Conservation (phyloP, 2,329 filamentous ascomycete genomes). For the Epichloe brachyelytri region DNA sequence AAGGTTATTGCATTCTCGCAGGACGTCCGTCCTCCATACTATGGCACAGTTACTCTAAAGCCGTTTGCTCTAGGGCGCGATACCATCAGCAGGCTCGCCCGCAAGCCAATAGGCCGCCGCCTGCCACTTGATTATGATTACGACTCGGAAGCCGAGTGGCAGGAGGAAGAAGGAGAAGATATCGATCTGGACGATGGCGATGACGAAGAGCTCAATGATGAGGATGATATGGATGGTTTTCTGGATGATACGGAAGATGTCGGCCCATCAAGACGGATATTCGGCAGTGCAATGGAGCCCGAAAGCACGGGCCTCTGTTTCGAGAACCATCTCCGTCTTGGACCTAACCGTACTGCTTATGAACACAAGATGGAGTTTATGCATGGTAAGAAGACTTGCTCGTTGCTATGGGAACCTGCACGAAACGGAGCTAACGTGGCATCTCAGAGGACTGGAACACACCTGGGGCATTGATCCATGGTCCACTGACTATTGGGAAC, state of each 20-base stretch:
- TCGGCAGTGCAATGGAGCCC: conserved; percentile 60
- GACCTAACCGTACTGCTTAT: conserved; percentile 35
- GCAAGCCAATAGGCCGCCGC: conserved; percentile 39
- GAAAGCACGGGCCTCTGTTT: conserved; percentile 73
- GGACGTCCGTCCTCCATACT: conserved; percentile 58
- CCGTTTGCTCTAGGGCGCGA: conserved; percentile 30
- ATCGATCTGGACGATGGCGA: conserved; percentile 53
- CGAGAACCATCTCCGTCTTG: conserved; percentile 45
- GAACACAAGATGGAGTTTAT: conserved; percentile 65
- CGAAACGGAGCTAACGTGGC: neutral
- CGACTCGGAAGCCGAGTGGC: conserved; percentile 79
- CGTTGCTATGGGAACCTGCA: neutral
- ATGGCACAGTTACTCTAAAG: conserved; percentile 55
- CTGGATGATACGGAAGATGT: conserved; percentile 73
- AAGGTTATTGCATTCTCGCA: conserved; percentile 51
- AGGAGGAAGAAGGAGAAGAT: conserved; percentile 59
- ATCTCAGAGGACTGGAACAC: conserved; percentile 32
- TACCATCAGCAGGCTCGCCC: conserved; percentile 37
- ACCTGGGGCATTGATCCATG: conserved; percentile 66
- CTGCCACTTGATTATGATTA: conserved; percentile 68
- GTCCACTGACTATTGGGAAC: conserved; percentile 66
- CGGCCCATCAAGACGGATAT: conserved; percentile 41
- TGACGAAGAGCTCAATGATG: conserved; percentile 58
- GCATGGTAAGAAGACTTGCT: conserved; percentile 41
- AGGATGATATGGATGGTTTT: conserved; percentile 83